These are phyloP conservation scores for Lentinus tigrinus DNA, from an alignment of 768 basidiomycete genomes.

Conservation along the genomic window DNA sequence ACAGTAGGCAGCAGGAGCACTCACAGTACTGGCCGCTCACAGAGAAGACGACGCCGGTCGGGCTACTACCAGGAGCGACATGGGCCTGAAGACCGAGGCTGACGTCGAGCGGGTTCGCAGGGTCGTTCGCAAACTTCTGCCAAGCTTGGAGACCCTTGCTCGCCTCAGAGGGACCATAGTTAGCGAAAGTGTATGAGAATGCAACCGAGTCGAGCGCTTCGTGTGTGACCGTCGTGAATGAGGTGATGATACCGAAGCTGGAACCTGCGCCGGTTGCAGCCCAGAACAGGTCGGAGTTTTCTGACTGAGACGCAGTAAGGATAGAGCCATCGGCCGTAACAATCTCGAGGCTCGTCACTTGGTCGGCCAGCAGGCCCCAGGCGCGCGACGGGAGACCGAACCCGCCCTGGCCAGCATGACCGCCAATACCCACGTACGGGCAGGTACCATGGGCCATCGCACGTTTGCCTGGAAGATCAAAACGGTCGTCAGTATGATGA, in stretches of 20 bases:
- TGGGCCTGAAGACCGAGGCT: neutral
- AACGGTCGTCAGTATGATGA: no score
- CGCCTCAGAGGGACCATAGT: neutral
- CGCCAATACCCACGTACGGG: neutral
- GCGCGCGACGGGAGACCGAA: neutral
- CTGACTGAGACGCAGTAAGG: neutral
- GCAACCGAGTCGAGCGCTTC: neutral
- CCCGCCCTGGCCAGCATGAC: neutral
- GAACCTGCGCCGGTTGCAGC: constrained; percentile 1
- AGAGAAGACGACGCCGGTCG: neutral
- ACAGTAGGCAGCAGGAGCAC: neutral
- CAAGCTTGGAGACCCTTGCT: constrained; percentile 1
- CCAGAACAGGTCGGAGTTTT: constrained; percentile 2
- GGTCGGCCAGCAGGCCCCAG: neutral
- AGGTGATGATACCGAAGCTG: constrained; percentile 4
- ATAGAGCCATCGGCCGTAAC: neutral
- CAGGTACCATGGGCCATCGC: constrained; percentile 1
- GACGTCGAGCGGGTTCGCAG: neutral
- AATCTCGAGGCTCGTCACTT: neutral
- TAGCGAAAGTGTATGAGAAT: neutral
- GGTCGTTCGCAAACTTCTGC: constrained; percentile 1
- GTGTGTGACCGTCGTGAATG: neutral
- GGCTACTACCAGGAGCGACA: neutral
- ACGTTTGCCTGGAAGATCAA: neutral
- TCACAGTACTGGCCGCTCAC: neutral